Conservation (phyloP, 2,329 filamentous ascomycete genomes). For the Fusarium kyushuense region DNA sequence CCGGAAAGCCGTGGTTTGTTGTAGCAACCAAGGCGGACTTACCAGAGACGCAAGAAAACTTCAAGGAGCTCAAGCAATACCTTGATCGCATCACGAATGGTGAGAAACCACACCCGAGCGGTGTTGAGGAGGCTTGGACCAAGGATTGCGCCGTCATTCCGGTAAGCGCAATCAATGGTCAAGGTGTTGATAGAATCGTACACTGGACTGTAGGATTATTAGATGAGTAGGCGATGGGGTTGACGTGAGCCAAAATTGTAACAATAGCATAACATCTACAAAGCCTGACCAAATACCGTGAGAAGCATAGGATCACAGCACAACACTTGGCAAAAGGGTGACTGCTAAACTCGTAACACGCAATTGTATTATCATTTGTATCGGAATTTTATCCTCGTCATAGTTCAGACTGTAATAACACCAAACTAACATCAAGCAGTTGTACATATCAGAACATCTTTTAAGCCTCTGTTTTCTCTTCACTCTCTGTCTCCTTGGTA, state of each 20-base stretch:
- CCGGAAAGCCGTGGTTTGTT: conserved; percentile 96
- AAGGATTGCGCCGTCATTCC: conserved; percentile 78
- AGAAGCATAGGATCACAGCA: background rate
- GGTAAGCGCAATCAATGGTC: conserved; percentile 87
- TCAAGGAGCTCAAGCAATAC: conserved; percentile 75
- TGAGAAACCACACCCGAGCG: conserved; percentile 77
- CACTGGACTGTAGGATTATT: conserved; percentile 79
- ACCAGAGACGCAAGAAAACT: conserved; percentile 82
- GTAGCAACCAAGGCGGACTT: conserved; percentile 94
- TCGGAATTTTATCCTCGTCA: conserved; percentile 31
- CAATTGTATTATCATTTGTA: conserved; percentile 43
- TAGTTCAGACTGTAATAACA: conserved; percentile 43
- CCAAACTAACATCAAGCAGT: conserved; percentile 37
- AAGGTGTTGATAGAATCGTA: conserved; percentile 82
- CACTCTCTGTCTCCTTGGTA: conserved; percentile 17
- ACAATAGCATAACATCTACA: background rate
- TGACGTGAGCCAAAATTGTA: conserved; percentile 1
- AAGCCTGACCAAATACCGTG: background rate
- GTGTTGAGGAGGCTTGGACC: conserved; percentile 67
- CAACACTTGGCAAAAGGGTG: background rate
- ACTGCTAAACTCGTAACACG: background rate
- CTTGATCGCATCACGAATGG: conserved; percentile 74
- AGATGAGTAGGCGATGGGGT: conserved; percentile 56
- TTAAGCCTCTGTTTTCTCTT: conserved; percentile 38
- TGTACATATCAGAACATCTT: conserved; percentile 30